These are phyloP conservation scores for Daphne laureola DNA, from an alignment of 441 rosid genomes.

Conservation along the genomic window DNA sequence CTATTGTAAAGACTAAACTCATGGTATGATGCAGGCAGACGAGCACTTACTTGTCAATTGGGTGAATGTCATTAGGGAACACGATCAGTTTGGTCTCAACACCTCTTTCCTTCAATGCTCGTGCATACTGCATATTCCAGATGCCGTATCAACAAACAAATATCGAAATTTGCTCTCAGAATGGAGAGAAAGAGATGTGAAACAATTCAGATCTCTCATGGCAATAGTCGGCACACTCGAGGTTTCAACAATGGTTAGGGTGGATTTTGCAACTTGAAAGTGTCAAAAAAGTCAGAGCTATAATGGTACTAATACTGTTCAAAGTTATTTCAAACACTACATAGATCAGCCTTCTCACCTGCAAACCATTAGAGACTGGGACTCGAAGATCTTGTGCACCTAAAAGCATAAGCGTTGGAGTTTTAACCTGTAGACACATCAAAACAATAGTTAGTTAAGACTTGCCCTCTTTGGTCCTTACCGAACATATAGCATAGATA, in stretches of 20 bases:
- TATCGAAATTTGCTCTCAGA: neutral
- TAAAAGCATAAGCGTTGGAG: conserved; percentile 76
- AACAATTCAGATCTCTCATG: too few relatives aligned
- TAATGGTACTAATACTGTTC: too few relatives aligned
- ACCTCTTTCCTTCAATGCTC: conserved; percentile 80
- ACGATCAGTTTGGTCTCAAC: conserved; percentile 61
- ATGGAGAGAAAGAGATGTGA: too few relatives aligned
- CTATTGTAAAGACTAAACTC: neutral
- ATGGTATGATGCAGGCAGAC: neutral
- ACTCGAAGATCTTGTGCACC: conserved; percentile 93
- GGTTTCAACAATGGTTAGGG: too few relatives aligned
- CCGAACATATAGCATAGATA: neutral
- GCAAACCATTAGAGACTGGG: conserved; percentile 72
- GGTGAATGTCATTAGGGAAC: conserved; percentile 74
- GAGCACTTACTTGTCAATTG: conserved; percentile 45
- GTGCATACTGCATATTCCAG: conserved; percentile 44
- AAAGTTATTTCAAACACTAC: neutral
- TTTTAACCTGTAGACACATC: conserved; percentile 56
- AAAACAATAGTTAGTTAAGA: conserved; percentile 7
- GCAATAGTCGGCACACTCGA: too few relatives aligned
- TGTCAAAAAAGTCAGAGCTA: too few relatives aligned
- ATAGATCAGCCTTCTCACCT: conserved; percentile 36
- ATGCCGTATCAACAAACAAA: conserved; percentile 1
- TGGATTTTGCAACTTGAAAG: too few relatives aligned
- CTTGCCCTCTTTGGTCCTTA: neutral